These are phyloP conservation scores for Pulveroboletus sp. DNA, from an alignment of 768 basidiomycete genomes.

Conservation along the genomic window DNA sequence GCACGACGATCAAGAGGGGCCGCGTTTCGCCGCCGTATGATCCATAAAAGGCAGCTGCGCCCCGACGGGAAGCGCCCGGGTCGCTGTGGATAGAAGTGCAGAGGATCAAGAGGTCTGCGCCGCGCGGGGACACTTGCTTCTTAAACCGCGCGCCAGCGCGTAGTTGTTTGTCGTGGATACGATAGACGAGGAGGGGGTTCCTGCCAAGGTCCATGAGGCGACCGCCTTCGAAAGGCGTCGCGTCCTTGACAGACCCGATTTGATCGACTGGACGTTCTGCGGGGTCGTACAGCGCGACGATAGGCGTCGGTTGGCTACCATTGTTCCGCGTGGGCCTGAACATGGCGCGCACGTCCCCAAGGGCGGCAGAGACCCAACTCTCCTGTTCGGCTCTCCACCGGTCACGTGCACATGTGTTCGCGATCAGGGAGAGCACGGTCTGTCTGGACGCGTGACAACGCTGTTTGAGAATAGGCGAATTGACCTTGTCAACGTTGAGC, in stretches of 20 bases:
- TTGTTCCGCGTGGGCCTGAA: slow-evolving; percentile 9
- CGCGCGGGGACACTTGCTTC: slow-evolving; percentile 20
- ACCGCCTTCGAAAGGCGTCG: slow-evolving; percentile 18
- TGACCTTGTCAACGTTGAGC: slow-evolving; percentile 27
- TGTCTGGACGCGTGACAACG: slow-evolving; percentile 27
- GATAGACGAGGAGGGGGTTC: slow-evolving; percentile 16
- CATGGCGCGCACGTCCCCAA: slow-evolving; percentile 26
- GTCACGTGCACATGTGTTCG: slow-evolving; percentile 16
- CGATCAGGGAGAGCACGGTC: slow-evolving; percentile 20
- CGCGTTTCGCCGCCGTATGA: slow-evolving; percentile 28
- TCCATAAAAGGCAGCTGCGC: slow-evolving; percentile 14
- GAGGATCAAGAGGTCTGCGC: slow-evolving; percentile 25
- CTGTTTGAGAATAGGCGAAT: slow-evolving; percentile 27
- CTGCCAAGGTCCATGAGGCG: slow-evolving; percentile 20
- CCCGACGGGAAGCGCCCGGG: slow-evolving; percentile 4
- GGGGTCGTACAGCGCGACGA: slow-evolving; percentile 24
- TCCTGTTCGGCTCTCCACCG: slow-evolving; percentile 24
- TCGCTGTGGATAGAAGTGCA: slow-evolving; percentile 14
- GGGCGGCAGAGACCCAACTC: slow-evolving; percentile 17
- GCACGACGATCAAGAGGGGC: slow-evolving; percentile 24
- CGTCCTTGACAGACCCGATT: slow-evolving; percentile 9
- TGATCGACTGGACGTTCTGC: slow-evolving; percentile 5
- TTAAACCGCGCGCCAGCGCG: slow-evolving; percentile 22
- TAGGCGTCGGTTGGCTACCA: slow-evolving; percentile 10
- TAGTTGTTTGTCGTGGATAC: slow-evolving; percentile 20